Evolutionary conservation across 2,329 filamentous ascomycete genomes (phyloP).

Genomic region (Didymella lethalis): DNA sequence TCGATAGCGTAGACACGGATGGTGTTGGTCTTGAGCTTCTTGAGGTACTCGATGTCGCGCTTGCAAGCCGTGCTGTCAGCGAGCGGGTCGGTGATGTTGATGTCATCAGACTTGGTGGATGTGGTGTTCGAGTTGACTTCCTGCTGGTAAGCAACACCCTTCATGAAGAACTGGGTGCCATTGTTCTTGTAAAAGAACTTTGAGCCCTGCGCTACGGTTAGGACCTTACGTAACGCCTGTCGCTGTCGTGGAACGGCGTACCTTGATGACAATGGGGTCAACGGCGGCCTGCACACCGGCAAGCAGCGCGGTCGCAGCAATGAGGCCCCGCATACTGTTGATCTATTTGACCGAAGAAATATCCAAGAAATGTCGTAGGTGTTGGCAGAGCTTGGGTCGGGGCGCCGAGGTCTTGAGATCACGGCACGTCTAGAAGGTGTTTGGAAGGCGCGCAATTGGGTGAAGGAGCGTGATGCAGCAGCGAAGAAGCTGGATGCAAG

Average conservation of each 20-base stretch:
- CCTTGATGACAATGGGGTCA: constrained; percentile 75
- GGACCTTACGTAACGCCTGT: constrained; percentile 12
- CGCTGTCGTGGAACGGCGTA: constrained; percentile 43
- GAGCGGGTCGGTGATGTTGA: constrained; percentile 81
- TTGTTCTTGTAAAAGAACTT: constrained; percentile 92
- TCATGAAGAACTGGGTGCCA: constrained; percentile 83
- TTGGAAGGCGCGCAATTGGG: constrained; percentile 21
- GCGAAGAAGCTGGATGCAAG: constrained; percentile 33
- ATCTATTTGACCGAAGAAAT: constrained; percentile 28
- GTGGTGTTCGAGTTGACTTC: constrained; percentile 65
- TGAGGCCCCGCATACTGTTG: constrained; percentile 63
- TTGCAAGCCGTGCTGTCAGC: constrained; percentile 74
- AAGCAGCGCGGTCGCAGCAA: constrained; percentile 60
- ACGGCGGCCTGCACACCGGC: constrained; percentile 63
- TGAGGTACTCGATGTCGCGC: constrained; percentile 84
- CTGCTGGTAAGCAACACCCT: constrained; percentile 94
- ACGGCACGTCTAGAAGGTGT: constrained; percentile 26
- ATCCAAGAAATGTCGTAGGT: constrained; percentile 35
- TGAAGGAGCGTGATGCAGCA: constrained; percentile 38
- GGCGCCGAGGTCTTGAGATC: constrained; percentile 31
- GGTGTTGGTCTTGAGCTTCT: constrained; percentile 83
- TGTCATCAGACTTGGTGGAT: constrained; percentile 56
- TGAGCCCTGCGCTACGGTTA: constrained; percentile 63
- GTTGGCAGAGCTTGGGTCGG: constrained; percentile 39
- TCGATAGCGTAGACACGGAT: constrained; percentile 96